These are phyloP conservation scores for Quercus tomentella DNA, from an alignment of 331 rosid species.

Conservation along the genomic window DNA sequence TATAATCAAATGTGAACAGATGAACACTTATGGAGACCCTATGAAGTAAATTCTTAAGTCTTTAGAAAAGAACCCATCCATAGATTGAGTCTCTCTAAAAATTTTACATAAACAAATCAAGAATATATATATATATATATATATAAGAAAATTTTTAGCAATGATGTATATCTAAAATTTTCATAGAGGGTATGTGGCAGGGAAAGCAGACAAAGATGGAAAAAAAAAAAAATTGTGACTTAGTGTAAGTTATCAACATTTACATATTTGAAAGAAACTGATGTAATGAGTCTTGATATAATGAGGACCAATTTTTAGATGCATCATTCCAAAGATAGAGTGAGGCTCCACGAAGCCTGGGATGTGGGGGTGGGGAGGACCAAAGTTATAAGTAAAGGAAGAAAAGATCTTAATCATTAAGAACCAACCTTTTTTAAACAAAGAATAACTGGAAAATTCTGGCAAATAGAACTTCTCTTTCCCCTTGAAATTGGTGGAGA, in stretches of 20 bases:
- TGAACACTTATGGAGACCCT: no score
- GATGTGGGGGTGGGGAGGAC: background rate
- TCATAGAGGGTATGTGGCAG: background rate
- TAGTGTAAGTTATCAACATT: background rate
- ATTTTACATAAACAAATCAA: no score
- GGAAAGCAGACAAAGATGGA: background rate
- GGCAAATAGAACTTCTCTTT: constrained; percentile 32
- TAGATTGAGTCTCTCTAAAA: no score
- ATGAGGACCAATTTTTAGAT: background rate
- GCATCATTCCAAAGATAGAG: background rate
- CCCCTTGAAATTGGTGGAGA: constrained; percentile 41
- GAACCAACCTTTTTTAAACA: constrained; percentile 61
- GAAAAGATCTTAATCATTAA: constrained; percentile 8
- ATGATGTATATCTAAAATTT: background rate
- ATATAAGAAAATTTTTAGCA: background rate
- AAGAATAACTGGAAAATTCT: constrained; percentile 66
- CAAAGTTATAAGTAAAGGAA: background rate
- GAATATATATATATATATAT: no score
- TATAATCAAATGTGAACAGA: no score
- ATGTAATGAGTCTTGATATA: background rate
- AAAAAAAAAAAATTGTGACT: background rate
- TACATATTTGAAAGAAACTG: background rate
- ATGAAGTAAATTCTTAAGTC: no score
- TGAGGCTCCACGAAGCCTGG: background rate
- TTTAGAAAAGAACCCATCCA: no score